phyloP scores from a whole-genome alignment of 768 basidiomycete species.

The Xanthoconium stramineum region DNA sequence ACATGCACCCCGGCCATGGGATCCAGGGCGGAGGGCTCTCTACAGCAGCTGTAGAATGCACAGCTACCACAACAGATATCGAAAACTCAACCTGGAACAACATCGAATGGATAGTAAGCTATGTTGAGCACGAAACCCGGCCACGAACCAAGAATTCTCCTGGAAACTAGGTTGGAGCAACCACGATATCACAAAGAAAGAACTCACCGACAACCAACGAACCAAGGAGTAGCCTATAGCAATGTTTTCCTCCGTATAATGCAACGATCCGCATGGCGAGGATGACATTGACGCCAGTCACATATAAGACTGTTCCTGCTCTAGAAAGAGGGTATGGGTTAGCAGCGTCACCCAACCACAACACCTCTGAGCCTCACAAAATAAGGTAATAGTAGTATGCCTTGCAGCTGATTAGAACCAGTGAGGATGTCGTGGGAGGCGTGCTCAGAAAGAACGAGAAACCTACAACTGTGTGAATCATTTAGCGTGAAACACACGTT shows the following conservation, averaged over 20 bases:
- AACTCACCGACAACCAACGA: constrained; percentile 18
- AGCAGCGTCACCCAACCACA: too few species aligned
- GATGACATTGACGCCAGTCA: constrained; percentile 21
- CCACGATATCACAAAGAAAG: neutral
- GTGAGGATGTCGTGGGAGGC: neutral
- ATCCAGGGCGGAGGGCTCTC: constrained; percentile 18
- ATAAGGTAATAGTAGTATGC: constrained; percentile 20
- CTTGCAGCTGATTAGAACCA: constrained; percentile 15
- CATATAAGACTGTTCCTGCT: constrained; percentile 17
- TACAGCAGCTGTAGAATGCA: constrained; percentile 10
- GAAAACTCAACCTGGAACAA: constrained; percentile 16
- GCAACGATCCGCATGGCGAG: constrained; percentile 20
- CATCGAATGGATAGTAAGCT: neutral
- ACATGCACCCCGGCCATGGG: constrained; percentile 15
- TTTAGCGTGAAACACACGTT: neutral
- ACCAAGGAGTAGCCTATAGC: constrained; percentile 2
- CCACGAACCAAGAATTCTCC: constrained; percentile 19
- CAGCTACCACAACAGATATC: constrained; percentile 11
- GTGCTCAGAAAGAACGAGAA: neutral
- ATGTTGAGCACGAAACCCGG: neutral
- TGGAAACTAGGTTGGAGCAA: neutral
- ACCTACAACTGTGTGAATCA: constrained; percentile 17
- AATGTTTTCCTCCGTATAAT: constrained; percentile 2
- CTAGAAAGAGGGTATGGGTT: neutral
- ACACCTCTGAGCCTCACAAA: constrained; percentile 10